phyloP scores from a whole-genome alignment of 768 basidiomycete genomes.

The Lentinus brumalis region DNA sequence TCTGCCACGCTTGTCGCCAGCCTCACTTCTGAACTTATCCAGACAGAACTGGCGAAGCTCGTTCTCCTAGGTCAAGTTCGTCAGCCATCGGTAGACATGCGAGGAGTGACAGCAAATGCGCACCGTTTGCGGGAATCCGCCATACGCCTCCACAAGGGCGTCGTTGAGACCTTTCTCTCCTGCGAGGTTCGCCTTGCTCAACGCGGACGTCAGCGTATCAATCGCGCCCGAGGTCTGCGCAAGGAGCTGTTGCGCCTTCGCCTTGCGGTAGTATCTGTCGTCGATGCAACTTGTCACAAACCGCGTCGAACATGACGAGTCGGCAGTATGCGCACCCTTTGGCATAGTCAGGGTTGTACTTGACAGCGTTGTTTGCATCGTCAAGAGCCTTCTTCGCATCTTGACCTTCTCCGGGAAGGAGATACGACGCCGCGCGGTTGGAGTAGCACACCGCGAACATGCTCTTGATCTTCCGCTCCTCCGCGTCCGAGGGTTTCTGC shows the following conservation, averaged over 20 bases:
- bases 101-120: neutral
- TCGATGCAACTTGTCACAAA: neutral
- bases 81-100: neutral
- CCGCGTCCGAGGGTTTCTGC: slow-evolving; percentile 31
- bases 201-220: slow-evolving; percentile 29
- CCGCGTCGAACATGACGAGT: neutral
- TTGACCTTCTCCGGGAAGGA: slow-evolving; percentile 31
- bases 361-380: slow-evolving; percentile 34
- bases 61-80: neutral
- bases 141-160: slow-evolving; percentile 12
- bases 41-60: slow-evolving; percentile 3
- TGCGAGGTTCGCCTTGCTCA: slow-evolving; percentile 27
- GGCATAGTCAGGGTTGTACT: slow-evolving; percentile 30
- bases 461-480: slow-evolving; percentile 28
- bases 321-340: slow-evolving; percentile 30
- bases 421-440: slow-evolving; percentile 36
- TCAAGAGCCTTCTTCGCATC: slow-evolving; percentile 34
- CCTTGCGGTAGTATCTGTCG: slow-evolving; percentile 36
- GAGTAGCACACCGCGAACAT: slow-evolving; percentile 34
- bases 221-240: slow-evolving; percentile 26
- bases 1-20: slow-evolving; percentile 8
- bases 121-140: slow-evolving; percentile 16
- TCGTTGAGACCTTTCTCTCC: slow-evolving; percentile 21
- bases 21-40: slow-evolving; percentile 1
- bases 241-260: slow-evolving; percentile 31